Conservation (phyloP, 305 asterid genomes). For the Fraxinus greggii region DNA sequence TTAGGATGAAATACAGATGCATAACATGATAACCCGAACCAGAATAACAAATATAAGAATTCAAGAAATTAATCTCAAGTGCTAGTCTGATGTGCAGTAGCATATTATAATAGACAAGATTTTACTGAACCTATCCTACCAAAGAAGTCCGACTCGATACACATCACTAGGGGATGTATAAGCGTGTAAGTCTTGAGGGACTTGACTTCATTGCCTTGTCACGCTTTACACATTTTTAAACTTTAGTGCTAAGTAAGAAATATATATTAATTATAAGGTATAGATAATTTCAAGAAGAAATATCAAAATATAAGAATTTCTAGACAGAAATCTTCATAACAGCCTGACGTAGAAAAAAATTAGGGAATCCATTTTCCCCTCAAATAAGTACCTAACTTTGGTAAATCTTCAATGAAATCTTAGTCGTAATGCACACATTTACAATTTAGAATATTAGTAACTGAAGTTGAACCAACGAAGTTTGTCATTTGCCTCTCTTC, state of each 20-base stretch:
- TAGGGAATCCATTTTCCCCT: background rate
- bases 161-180: background rate
- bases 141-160: background rate
- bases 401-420: background rate
- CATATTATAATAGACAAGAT: background rate
- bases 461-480: background rate
- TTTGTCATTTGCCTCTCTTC: constrained; percentile 47
- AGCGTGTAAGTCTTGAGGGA: background rate
- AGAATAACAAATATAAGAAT: background rate
- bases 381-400: background rate
- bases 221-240: background rate
- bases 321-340: background rate
- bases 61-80: background rate
- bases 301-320: background rate
- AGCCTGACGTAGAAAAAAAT: too few relatives aligned
- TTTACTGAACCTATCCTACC: background rate
- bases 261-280: background rate
- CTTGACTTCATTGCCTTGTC: background rate
- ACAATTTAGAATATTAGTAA: background rate
- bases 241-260: background rate
- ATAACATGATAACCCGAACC: background rate
- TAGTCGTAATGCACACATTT: background rate
- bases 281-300: background rate
- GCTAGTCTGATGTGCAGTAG: background rate
- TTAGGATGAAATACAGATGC: background rate